phyloP scores from a whole-genome alignment of 371 early-diverging fungal genomes.

The Rhizopus arrhizus region DNA sequence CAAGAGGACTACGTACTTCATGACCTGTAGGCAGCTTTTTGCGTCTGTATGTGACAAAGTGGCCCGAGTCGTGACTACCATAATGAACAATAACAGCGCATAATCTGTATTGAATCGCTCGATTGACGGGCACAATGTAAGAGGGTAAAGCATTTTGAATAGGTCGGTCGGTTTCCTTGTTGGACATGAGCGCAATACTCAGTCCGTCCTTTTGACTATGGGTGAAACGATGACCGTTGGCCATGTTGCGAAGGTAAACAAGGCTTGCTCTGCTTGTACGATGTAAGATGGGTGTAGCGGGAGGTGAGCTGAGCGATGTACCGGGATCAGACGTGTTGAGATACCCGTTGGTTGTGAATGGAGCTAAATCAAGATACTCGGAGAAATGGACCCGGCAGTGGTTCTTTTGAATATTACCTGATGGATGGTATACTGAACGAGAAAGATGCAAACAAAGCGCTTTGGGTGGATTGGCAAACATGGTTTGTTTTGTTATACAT shows the following conservation, averaged over 20 bases:
- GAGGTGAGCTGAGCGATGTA: conserved; percentile 42
- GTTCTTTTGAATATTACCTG: conserved; percentile 71
- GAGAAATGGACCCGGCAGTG: conserved; percentile 62
- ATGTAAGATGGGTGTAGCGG: conserved; percentile 27
- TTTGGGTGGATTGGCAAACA: conserved; percentile 67
- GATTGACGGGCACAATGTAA: conserved; percentile 32
- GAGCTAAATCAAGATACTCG: conserved; percentile 64
- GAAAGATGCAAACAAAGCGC: conserved; percentile 74
- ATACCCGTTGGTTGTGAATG: conserved; percentile 64
- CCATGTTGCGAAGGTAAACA: conserved; percentile 55
- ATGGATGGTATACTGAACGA: conserved; percentile 68
- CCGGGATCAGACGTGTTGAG: conserved; percentile 49
- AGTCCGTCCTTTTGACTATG: conserved; percentile 35
- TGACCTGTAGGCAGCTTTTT: conserved; percentile 57
- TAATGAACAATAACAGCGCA: conserved; percentile 88
- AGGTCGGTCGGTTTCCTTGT: conserved; percentile 31
- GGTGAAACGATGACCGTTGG: conserved; percentile 42
- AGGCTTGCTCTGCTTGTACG: conserved; percentile 46
- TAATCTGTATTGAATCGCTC: conserved; percentile 66
- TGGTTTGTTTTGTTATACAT: conserved; percentile 62
- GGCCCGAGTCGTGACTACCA: conserved; percentile 86
- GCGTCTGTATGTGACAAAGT: conserved; percentile 89
- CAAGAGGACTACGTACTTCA: conserved; percentile 44
- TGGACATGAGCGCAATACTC: conserved; percentile 34
- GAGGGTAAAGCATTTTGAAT: conserved; percentile 47